Percentiles rank a stretch among this genome's conserved stretches.
Conservation (phyloP, 768 basidiomycete genomes). For the Tephrocybe rancida region DNA sequence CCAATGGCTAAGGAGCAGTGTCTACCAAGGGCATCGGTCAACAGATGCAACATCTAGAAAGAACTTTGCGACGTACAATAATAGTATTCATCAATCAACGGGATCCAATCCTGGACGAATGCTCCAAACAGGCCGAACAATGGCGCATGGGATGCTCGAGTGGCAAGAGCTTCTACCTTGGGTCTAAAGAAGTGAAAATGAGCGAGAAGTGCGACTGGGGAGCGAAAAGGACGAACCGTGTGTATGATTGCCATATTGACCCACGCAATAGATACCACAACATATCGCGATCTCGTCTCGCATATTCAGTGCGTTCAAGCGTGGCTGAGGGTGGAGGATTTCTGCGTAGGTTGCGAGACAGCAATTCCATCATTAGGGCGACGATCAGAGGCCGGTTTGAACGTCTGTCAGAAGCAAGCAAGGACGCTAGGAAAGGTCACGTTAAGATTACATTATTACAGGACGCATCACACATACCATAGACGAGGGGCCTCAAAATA, state of each 20-base stretch:
- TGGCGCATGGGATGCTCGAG: constrained; percentile 56
- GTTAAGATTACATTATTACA: constrained; percentile 9
- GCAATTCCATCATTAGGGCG: constrained; percentile 67
- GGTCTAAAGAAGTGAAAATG: constrained; percentile 47
- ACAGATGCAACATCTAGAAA: constrained; percentile 3
- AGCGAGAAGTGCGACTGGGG: constrained; percentile 2
- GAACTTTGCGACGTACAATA: constrained; percentile 66
- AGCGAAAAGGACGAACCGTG: constrained; percentile 47
- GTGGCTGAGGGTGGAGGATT: constrained; percentile 59
- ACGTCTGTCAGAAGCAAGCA: constrained; percentile 47
- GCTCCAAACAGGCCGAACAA: constrained; percentile 70
- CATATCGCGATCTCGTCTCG: constrained; percentile 79
- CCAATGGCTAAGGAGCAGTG: constrained; percentile 38
- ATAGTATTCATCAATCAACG: constrained; percentile 87
- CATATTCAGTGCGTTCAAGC: constrained; percentile 79
- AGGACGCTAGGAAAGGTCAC: constrained; percentile 32
- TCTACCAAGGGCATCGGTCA: constrained; percentile 27
- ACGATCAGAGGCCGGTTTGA: constrained; percentile 67
- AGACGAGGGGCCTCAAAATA: constrained; percentile 72
- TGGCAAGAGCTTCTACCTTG: constrained; percentile 68
- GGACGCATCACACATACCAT: constrained; percentile 49
- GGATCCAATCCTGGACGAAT: constrained; percentile 83
- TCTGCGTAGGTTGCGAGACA: constrained; percentile 77
- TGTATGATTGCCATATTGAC: constrained; percentile 81
- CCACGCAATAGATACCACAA: constrained; percentile 87